A percentile compares a stretch with the other conserved stretches of the same genome.
Evolutionary conservation across 2,329 filamentous ascomycete species (phyloP).

Genomic region (Trichoderma simmonsii): DNA sequence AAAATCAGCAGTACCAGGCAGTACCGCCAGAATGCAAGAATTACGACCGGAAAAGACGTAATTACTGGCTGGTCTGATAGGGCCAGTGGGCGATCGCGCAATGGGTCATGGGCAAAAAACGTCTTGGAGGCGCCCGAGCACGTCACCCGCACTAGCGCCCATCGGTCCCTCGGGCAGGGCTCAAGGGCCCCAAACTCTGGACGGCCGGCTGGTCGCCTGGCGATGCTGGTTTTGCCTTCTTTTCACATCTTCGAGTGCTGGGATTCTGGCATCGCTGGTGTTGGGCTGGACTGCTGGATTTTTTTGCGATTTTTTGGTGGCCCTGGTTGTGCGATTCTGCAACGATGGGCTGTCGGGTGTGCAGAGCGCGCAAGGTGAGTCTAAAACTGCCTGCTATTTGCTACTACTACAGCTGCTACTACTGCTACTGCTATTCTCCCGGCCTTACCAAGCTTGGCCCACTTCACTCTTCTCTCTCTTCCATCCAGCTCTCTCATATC

Average conservation of each 20-base stretch:
- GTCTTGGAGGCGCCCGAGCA: slow-evolving; percentile 19
- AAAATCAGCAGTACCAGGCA: background rate
- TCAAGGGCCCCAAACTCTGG: background rate
- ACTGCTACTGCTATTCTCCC: background rate
- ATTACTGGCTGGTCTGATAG: slow-evolving; percentile 2
- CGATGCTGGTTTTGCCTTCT: background rate
- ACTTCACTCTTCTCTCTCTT: background rate
- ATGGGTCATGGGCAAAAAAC: slow-evolving; percentile 13
- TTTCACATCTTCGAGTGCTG: background rate
- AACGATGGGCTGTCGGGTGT: slow-evolving; percentile 40
- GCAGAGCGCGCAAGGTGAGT: slow-evolving; percentile 40
- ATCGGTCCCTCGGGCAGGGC: slow-evolving; percentile 19
- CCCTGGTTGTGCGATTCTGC: background rate
- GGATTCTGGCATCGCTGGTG: background rate
- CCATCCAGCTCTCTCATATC: background rate
- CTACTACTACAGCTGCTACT: background rate
- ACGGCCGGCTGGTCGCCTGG: slow-evolving; percentile 8
- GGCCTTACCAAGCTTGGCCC: background rate
- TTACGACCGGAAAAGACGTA: background rate
- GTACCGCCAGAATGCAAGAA: background rate
- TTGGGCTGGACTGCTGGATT: background rate
- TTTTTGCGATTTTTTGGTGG: background rate
- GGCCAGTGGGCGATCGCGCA: slow-evolving; percentile 18
- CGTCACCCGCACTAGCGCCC: slow-evolving; percentile 20
- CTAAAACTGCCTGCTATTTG: background rate